Base-by-base conservation (phyloP, 2,329 filamentous ascomycete genomes). In the Coniella vitis region DNA sequence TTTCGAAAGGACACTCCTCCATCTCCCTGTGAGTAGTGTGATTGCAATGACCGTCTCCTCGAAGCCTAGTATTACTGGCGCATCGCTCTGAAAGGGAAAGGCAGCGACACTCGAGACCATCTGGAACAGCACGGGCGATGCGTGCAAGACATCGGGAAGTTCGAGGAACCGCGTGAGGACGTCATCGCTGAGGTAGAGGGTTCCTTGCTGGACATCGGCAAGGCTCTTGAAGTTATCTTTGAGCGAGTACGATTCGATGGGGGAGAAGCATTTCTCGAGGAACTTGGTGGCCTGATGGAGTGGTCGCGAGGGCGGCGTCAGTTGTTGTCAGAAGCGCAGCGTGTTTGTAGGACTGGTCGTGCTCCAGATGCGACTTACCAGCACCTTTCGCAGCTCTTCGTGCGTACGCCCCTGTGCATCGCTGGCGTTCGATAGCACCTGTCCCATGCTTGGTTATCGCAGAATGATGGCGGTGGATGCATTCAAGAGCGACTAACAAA, bases 31-130 rank as follows among this genome's bases (percentile, higher is more conserved):
- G 69, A 88, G 74, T 54, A 90, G 78, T 2, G 83, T 81, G 41
- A 89, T 74, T 1, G 86, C 83, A 68, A 87, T 86, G 50, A 89
- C 73, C 65, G 88, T 68, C 57, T 83, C 81, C 52, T 86, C 80
- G 38, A 85, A 75, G 8, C 84, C 82, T 42, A 90, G 65, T 3
- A 87, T 81, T 3, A 76, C 82, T 0, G 86, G 86, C 0, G 84
- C 84, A 58, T 87, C 80, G 45, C 78, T 74, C 2, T 86, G 71
- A 55, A 88, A 88, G 0, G 86, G 86, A 51, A 90, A 89, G 1
- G 85, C 81, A 29, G 82, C 86, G 1, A 88, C 70, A 56, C 83
- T 86, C 4, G 81, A 83, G 2, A 83, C 63, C 74, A 87, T 84
- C 58, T 86, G 83, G 59, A 86, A 88, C 39, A 89, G 60, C 38